Percentiles rank a stretch among this genome's conserved stretches.
Conservation (phyloP, 2,329 filamentous ascomycete species). For the Fusarium mangiferae region DNA sequence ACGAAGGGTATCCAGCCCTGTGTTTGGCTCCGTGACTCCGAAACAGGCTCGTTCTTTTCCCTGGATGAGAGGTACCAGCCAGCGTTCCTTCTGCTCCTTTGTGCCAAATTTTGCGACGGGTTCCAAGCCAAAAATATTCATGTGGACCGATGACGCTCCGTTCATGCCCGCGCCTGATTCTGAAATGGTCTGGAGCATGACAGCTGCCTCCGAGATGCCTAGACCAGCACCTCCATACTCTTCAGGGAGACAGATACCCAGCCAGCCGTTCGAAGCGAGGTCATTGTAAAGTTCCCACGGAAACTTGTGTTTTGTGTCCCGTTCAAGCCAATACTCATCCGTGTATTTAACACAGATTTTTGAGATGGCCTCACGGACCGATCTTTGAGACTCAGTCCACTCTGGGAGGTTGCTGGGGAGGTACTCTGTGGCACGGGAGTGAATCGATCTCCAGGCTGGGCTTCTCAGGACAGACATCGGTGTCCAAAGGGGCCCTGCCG, state of each 20-base stretch:
- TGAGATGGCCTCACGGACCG: not conserved
- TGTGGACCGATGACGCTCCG: not conserved
- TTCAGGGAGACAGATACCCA: not conserved
- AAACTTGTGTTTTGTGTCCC: not conserved
- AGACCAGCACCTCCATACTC: not conserved
- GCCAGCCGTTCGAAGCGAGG: not conserved
- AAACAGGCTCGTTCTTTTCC: not conserved
- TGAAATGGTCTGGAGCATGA: not conserved
- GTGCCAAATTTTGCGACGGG: not conserved
- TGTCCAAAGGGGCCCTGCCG: too few species aligned
- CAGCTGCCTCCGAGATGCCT: not conserved
- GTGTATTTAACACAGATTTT: not conserved
- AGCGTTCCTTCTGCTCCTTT: not conserved
- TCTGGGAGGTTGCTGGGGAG: not conserved
- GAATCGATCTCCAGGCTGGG: not conserved
- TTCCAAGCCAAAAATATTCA: not conserved
- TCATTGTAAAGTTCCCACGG: not conserved
- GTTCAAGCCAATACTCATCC: not conserved
- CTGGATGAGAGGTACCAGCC: not conserved
- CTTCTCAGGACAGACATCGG: fast-evolving
- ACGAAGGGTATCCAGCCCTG: not conserved
- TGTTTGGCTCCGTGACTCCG: not conserved
- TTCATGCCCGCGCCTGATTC: not conserved
- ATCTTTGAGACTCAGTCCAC: not conserved
- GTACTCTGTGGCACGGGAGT: not conserved